Conservation (phyloP, 2,329 filamentous ascomycete species). For the Aspergillus viridinutans region DNA sequence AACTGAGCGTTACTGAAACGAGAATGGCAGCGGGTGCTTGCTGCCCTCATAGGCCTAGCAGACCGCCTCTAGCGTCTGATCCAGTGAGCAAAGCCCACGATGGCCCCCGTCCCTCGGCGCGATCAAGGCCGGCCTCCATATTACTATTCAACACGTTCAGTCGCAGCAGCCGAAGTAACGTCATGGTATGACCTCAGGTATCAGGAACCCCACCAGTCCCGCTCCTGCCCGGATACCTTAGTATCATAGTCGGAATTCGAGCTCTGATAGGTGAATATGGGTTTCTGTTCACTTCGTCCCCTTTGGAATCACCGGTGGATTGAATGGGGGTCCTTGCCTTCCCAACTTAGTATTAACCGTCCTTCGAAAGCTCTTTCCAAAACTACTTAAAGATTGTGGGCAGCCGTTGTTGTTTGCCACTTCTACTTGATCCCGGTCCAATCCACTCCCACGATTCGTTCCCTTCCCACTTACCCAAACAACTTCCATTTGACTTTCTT, state of each 20-base stretch:
- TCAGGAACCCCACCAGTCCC: not conserved
- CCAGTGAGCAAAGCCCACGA: conserved; percentile 1
- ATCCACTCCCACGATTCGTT: not conserved
- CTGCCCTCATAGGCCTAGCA: conserved; percentile 9
- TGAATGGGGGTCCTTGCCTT: not conserved
- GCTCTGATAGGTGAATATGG: not conserved
- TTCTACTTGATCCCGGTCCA: not conserved
- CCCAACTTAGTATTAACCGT: not conserved
- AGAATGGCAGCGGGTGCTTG: conserved; percentile 9
- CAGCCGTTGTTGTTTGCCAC: not conserved
- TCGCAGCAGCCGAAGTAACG: conserved; percentile 8
- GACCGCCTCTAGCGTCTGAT: not conserved
- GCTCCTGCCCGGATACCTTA: not conserved
- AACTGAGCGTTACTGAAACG: conserved; percentile 6
- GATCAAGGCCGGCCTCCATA: not conserved
- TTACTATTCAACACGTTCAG: not conserved
- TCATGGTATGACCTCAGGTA: conserved; percentile 19
- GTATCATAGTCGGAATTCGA: not conserved
- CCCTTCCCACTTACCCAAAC: not conserved
- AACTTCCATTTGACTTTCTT: not conserved
- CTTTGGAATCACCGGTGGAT: conserved; percentile 2
- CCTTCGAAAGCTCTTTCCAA: not conserved
- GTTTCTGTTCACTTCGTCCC: not conserved
- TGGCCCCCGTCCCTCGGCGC: conserved; percentile 8
- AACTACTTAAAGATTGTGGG: conserved; percentile 1